A percentile compares a stretch with the other conserved stretches of the same genome.
Conservation (phyloP, 2,329 filamentous ascomycete species). For the Gremmenia infestans region DNA sequence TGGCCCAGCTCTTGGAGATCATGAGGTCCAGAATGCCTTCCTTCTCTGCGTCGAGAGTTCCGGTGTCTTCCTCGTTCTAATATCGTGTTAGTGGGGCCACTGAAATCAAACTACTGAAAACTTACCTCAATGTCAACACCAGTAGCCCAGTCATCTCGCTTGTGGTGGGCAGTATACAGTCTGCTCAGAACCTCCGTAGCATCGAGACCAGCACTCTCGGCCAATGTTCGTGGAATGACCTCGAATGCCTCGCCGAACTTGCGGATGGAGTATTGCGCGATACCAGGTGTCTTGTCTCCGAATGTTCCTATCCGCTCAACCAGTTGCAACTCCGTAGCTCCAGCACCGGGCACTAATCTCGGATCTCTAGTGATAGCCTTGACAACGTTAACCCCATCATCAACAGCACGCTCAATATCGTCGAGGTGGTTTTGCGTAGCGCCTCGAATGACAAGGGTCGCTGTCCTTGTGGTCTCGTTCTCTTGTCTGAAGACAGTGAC, state of each 20-base stretch:
- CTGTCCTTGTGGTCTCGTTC: slow-evolving; percentile 83
- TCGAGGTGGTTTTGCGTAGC: slow-evolving; percentile 98
- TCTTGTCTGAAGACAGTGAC: slow-evolving; percentile 99
- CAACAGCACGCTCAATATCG: slow-evolving; percentile 92
- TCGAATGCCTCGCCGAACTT: slow-evolving; percentile 98
- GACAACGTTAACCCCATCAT: slow-evolving; percentile 96
- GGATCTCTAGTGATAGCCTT: slow-evolving; percentile 96
- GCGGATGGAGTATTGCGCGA: slow-evolving; percentile 94
- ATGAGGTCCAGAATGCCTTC: slow-evolving; percentile 90
- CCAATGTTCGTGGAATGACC: slow-evolving; percentile 88
- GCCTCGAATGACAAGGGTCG: slow-evolving; percentile 88
- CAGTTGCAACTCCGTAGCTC: slow-evolving; percentile 90
- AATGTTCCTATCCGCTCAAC: slow-evolving; percentile 87
- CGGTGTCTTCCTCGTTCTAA: slow-evolving; percentile 70
- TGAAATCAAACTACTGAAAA: not conserved
- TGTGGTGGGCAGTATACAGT: slow-evolving; percentile 88
- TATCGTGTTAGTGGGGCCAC: slow-evolving; percentile 10
- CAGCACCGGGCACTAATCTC: slow-evolving; percentile 86
- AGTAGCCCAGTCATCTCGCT: slow-evolving; percentile 82
- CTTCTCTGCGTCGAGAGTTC: slow-evolving; percentile 78
- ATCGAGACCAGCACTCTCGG: slow-evolving; percentile 91
- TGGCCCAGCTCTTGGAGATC: slow-evolving; percentile 91
- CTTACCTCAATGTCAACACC: slow-evolving; percentile 86
- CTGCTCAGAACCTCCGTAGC: slow-evolving; percentile 93
- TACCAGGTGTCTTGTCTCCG: slow-evolving; percentile 86